A percentile compares a stretch with the other conserved stretches of the same genome.
Evolutionary conservation across 805 yeast genomes (phyloP).

Genomic region (Teunomyces kruisii): DNA sequence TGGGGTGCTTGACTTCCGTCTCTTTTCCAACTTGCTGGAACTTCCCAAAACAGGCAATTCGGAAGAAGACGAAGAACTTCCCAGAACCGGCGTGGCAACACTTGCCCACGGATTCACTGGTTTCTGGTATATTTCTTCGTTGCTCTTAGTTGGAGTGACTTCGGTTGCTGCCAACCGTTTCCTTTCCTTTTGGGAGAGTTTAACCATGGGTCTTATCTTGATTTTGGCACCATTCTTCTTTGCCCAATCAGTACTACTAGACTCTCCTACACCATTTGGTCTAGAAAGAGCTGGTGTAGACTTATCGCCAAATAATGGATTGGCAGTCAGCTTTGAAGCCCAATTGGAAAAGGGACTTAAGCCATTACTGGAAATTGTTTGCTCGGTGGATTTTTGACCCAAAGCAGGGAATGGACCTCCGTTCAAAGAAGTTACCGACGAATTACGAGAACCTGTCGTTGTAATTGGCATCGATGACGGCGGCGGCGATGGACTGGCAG

Average conservation of each 20-base stretch:
- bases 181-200: slow-evolving; percentile 62
- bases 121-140: not conserved
- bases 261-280: not conserved
- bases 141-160: not conserved
- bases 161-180: slow-evolving; percentile 32
- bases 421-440: not conserved
- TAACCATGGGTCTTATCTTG: slow-evolving; percentile 36
- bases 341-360: slow-evolving; percentile 28
- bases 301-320: slow-evolving; percentile 13
- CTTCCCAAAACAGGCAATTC: not conserved
- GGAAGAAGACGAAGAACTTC: not conserved
- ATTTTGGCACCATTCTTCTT: slow-evolving; percentile 21
- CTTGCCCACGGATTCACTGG: slow-evolving; percentile 8
- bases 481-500: slow-evolving; percentile 7
- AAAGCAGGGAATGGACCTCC: slow-evolving; percentile 5
- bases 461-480: not conserved
- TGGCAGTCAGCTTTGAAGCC: slow-evolving; percentile 19
- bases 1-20: not conserved
- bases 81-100: not conserved
- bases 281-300: not conserved
- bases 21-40: not conserved
- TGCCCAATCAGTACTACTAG: slow-evolving; percentile 8
- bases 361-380: slow-evolving; percentile 7
- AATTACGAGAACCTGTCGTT: not conserved
- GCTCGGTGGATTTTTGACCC: not conserved